Conservation (phyloP, 2,329 filamentous ascomycete genomes). For the Zymoseptoria ardabiliae region DNA sequence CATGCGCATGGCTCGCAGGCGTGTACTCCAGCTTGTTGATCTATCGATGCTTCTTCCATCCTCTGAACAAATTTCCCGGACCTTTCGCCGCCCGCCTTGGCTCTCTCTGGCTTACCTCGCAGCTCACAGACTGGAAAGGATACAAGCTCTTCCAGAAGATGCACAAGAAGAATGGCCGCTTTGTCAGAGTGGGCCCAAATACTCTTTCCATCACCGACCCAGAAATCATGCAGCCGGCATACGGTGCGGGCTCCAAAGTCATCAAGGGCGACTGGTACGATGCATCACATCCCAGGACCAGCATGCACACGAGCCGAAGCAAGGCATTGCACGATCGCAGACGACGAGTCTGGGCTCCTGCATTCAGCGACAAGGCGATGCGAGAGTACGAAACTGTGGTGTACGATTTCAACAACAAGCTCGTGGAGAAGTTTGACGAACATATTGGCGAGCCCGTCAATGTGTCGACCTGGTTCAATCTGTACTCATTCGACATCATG, state of each 20-base stretch:
- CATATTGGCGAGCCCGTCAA: constrained; percentile 27
- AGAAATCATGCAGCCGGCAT: constrained; percentile 32
- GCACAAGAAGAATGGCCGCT: constrained; percentile 30
- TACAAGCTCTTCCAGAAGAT: constrained; percentile 24
- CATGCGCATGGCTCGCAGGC: constrained; percentile 17
- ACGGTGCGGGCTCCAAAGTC: constrained; percentile 33
- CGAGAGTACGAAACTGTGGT: constrained; percentile 37
- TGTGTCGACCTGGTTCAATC: constrained; percentile 35
- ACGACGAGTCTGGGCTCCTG: constrained; percentile 35
- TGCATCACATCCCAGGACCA: constrained; percentile 25
- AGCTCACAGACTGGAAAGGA: constrained; percentile 20
- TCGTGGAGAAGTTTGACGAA: constrained; percentile 28
- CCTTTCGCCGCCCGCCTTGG: constrained; percentile 30
- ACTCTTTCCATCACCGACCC: constrained; percentile 33
- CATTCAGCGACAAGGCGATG: constrained; percentile 36
- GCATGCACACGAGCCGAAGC: constrained; percentile 35
- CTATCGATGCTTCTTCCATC: constrained; percentile 31
- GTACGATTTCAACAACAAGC: constrained; percentile 29
- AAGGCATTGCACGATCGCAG: constrained; percentile 32
- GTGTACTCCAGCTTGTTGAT: constrained; percentile 29
- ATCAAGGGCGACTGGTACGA: constrained; percentile 39
- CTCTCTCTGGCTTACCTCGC: constrained; percentile 25
- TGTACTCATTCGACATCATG: constrained; percentile 42
- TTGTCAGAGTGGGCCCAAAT: constrained; percentile 32
- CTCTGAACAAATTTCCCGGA: constrained; percentile 27